phyloP scores from a whole-genome alignment of 2,329 filamentous ascomycete genomes.

The Peltaster fructicola region DNA sequence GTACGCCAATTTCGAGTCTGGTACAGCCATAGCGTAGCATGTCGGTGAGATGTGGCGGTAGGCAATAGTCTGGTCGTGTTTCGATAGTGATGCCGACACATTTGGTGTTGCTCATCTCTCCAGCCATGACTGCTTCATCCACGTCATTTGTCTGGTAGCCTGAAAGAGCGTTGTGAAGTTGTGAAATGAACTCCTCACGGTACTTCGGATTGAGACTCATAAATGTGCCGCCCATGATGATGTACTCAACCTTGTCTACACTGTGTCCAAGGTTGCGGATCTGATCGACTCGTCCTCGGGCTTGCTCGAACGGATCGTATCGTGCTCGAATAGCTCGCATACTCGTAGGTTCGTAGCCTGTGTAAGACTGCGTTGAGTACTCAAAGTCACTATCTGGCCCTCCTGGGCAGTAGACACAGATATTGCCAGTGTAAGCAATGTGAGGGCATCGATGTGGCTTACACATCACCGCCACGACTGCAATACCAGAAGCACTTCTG shows the following conservation, averaged over 20 bases:
- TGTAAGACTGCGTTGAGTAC: slow-evolving; percentile 97
- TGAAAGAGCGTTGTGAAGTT: slow-evolving; percentile 89
- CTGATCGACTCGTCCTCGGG: slow-evolving; percentile 86
- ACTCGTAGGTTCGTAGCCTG: slow-evolving; percentile 92
- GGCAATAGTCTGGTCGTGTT: slow-evolving; percentile 88
- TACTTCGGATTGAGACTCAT: slow-evolving; percentile 90
- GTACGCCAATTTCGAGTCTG: slow-evolving; percentile 81
- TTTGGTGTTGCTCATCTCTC: slow-evolving; percentile 93
- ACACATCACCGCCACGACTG: slow-evolving; percentile 98
- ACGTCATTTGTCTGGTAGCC: slow-evolving; percentile 90
- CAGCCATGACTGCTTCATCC: slow-evolving; percentile 84
- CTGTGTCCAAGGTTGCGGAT: slow-evolving; percentile 90
- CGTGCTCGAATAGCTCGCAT: slow-evolving; percentile 95
- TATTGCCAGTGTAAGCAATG: slow-evolving; percentile 96
- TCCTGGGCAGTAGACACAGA: slow-evolving; percentile 96
- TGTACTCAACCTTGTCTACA: slow-evolving; percentile 98
- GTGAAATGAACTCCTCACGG: slow-evolving; percentile 81
- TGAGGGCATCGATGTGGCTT: slow-evolving; percentile 96
- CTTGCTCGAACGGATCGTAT: slow-evolving; percentile 96
- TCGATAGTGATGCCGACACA: slow-evolving; percentile 98
- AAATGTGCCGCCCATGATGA: slow-evolving; percentile 98
- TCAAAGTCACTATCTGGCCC: slow-evolving; percentile 97
- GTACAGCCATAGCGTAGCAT: slow-evolving; percentile 99
- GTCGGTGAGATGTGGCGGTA: slow-evolving; percentile 83
- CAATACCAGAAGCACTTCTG: slow-evolving; percentile 85